Conservation (phyloP, 805 yeast genomes). For the Starmera pachycereana region DNA sequence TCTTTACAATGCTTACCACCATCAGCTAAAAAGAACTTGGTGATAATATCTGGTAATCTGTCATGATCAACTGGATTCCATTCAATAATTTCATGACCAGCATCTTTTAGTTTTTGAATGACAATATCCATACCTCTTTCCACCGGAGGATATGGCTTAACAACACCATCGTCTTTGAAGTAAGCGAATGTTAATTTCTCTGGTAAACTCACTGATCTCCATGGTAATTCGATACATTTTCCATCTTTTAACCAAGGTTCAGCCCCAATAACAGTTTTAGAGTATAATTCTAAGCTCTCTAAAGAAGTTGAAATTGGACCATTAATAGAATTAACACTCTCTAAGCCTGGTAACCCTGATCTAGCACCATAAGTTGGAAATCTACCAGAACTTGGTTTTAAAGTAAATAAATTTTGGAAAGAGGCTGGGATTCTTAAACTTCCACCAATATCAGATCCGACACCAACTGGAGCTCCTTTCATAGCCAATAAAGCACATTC, state of each 20-base stretch:
- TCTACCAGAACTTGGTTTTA: slow-evolving; percentile 37
- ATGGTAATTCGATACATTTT: slow-evolving; percentile 29
- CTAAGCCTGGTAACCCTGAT: slow-evolving; percentile 30
- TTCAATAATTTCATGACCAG: slow-evolving; percentile 42
- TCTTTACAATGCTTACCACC: slow-evolving; percentile 30
- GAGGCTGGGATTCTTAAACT: slow-evolving; percentile 38
- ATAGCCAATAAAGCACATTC: slow-evolving; percentile 37
- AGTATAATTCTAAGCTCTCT: slow-evolving; percentile 26
- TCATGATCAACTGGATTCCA: slow-evolving; percentile 33
- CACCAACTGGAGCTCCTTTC: slow-evolving; percentile 38
- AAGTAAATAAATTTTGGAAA: slow-evolving; percentile 28
- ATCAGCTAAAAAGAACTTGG: slow-evolving; percentile 33
- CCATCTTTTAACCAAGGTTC: slow-evolving; percentile 37
- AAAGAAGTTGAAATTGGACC: slow-evolving; percentile 37
- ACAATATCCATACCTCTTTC: slow-evolving; percentile 31
- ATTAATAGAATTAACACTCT: slow-evolving; percentile 29
- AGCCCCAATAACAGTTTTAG: slow-evolving; percentile 19
- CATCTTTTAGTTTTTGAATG: slow-evolving; percentile 21
- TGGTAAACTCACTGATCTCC: slow-evolving; percentile 26
- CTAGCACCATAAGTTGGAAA: slow-evolving; percentile 27
- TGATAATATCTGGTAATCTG: slow-evolving; percentile 23
- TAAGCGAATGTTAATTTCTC: slow-evolving; percentile 32
- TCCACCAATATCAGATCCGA: slow-evolving; percentile 50
- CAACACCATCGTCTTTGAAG: slow-evolving; percentile 30
- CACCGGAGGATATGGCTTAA: slow-evolving; percentile 41